phyloP scores from a whole-genome alignment of 495 filamentous ascomycete species.

The Cercophora newfieldiana region DNA sequence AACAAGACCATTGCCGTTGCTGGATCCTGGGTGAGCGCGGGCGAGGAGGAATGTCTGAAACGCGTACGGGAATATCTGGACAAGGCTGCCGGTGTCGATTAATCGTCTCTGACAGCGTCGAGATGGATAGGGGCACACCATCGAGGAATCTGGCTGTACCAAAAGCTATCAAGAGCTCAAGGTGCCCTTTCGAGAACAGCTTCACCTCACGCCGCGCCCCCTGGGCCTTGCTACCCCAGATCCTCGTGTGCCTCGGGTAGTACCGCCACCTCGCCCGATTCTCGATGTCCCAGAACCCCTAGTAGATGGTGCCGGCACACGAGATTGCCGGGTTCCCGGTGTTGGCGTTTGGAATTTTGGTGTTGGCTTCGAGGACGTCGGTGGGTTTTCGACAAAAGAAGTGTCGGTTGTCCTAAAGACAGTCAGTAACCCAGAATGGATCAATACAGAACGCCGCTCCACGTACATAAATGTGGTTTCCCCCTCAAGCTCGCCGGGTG shows the following conservation, averaged over 20 bases:
- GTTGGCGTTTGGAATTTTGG: constrained; percentile 64
- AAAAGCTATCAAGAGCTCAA: background rate
- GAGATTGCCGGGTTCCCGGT: constrained; percentile 46
- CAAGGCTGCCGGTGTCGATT: constrained; percentile 22
- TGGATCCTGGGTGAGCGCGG: constrained; percentile 23
- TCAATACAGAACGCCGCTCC: background rate
- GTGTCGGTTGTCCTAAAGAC: constrained; percentile 82
- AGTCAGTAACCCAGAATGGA: constrained; percentile 22
- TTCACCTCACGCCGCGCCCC: constrained; percentile 39
- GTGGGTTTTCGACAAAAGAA: constrained; percentile 87
- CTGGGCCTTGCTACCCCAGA: constrained; percentile 51
- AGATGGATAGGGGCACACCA: background rate
- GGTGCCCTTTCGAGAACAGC: background rate
- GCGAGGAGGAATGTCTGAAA: constrained; percentile 31
- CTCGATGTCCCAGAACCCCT: constrained; percentile 41
- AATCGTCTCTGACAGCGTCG: background rate
- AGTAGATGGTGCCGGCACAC: constrained; percentile 40
- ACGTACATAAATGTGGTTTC: constrained; percentile 89
- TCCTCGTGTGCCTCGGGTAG: constrained; percentile 35
- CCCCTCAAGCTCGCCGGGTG: constrained; percentile 37
- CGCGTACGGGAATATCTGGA: constrained; percentile 25
- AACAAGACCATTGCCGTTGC: constrained; percentile 55
- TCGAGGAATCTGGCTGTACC: no score
- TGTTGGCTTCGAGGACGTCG: constrained; percentile 66
- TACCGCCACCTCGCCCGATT: constrained; percentile 33